A percentile compares a stretch with the other conserved stretches of the same genome.
phyloP scores from a whole-genome alignment of 2,329 filamentous ascomycete species.

The Fusarium multiceps region DNA sequence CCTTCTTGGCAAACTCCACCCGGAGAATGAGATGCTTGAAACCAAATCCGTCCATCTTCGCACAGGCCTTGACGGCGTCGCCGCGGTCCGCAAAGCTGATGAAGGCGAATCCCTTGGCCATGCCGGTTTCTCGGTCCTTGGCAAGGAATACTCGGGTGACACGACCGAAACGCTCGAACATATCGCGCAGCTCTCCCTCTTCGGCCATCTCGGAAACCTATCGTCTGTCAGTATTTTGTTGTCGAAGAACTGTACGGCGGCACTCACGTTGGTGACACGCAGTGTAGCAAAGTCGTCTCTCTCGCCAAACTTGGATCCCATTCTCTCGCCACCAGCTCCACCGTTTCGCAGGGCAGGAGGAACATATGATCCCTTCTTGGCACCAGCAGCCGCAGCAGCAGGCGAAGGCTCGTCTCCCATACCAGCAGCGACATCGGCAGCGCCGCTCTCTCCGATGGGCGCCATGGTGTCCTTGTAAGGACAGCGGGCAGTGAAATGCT shows the following conservation, averaged over 20 bases:
- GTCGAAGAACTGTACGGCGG: neutral
- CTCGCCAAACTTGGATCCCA: conserved; percentile 90
- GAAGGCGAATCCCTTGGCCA: conserved; percentile 98
- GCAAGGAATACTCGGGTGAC: conserved; percentile 98
- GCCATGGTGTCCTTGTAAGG: conserved; percentile 99
- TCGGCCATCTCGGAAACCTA: conserved; percentile 97
- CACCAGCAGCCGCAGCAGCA: conserved; percentile 57
- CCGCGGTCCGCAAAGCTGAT: conserved; percentile 93
- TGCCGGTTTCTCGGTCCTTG: conserved; percentile 94
- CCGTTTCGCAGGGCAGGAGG: conserved; percentile 90
- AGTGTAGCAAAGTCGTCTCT: conserved; percentile 96
- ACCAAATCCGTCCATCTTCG: conserved; percentile 97
- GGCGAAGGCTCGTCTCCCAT: conserved; percentile 62
- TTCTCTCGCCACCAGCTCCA: conserved; percentile 77
- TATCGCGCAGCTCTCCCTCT: conserved; percentile 92
- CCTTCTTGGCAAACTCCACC: conserved; percentile 89
- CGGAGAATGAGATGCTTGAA: conserved; percentile 88
- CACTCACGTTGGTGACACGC: conserved; percentile 93
- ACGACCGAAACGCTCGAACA: conserved; percentile 97
- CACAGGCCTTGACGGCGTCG: conserved; percentile 92
- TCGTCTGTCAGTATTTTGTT: conserved; percentile 45
- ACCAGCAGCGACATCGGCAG: conserved; percentile 66
- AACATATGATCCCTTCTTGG: conserved; percentile 86
- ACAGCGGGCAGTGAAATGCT: conserved; percentile 99
- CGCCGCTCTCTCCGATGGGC: conserved; percentile 73